Base-by-base conservation (phyloP, 495 filamentous ascomycete species). In the Amphirosellinia nigrospora region DNA sequence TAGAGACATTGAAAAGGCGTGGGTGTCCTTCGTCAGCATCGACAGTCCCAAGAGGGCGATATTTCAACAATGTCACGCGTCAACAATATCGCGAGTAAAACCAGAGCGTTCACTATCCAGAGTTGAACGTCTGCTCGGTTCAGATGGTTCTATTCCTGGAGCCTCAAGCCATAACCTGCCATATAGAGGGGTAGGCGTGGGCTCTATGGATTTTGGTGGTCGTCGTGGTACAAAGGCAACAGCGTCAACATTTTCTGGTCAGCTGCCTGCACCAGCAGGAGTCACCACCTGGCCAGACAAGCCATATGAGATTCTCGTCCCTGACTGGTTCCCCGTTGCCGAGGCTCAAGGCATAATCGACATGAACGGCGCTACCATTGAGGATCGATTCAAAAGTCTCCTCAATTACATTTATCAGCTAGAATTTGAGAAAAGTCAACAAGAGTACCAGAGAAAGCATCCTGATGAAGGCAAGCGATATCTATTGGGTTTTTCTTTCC, bases 241-340 rank as follows among this genome's bases (percentile, higher is more conserved):
- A 13, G 11, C 48, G 41, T 15, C 39, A 1, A 41, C 9, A 7
- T 26, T n/a, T 7, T 16, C 68, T 13, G 32, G 62, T 55, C 48
- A 46, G 4, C 21, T 13, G 36, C 61, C 21, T 1, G 41, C 26
- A 23, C 56, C 4, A n/a, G 26, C 21, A 21, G 26, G 8, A 26
- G 38, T 26, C 56, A 50, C 1, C 19, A 15, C 45, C 32, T 69
- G 46, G 58, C 58, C 46, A 64, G 59, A 55, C 6, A 19, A 32
- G 34, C 26, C 45, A 10, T 38, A 38, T 32, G 39, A 56, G 10
- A 11, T 32, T 3, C 36, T 52, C 28, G 64, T 81, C 2, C 80
- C 81, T 0, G 70, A 71, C 0, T 83, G 81, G 81, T 83, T 83
- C 46, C 41, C 32, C 0, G 58, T 78, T 13, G 41, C 78, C 16